Conservation (phyloP, 495 filamentous ascomycete species). For the Lasiosphaeris hirsuta region DNA sequence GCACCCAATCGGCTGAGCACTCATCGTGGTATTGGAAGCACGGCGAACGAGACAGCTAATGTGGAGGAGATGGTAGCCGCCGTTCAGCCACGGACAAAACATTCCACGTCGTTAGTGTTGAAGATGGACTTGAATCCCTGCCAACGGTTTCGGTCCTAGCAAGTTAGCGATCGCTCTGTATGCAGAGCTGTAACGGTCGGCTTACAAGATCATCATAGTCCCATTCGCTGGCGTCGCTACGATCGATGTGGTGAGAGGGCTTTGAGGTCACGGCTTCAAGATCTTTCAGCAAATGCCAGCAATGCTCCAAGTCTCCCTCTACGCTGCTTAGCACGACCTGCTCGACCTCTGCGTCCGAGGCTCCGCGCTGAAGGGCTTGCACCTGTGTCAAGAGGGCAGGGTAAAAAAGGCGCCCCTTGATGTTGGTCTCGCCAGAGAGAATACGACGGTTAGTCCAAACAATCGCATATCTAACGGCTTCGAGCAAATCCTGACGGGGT, state of each 20-base stretch:
- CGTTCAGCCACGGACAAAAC: conserved; percentile 23
- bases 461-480: conserved; percentile 46
- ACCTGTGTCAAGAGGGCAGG: conserved; percentile 44
- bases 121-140: conserved; percentile 29
- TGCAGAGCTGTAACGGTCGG: not conserved
- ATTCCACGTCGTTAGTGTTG: conserved; percentile 25
- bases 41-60: not conserved
- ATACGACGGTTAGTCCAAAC: conserved; percentile 43
- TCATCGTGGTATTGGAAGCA: too few species aligned
- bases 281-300: conserved; percentile 22
- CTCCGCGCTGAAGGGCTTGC: conserved; percentile 34
- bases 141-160: conserved; percentile 3
- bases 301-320: conserved; percentile 22
- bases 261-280: not conserved
- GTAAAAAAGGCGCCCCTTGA: conserved; percentile 52
- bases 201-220: conserved; percentile 24
- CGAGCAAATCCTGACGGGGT: conserved; percentile 44
- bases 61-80: not conserved
- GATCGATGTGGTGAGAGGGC: not conserved
- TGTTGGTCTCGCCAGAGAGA: conserved; percentile 53
- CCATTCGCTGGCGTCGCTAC: conserved; percentile 1
- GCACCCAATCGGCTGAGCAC: too few species aligned
- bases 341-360: conserved; percentile 26
- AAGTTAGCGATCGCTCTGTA: not conserved
- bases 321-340: conserved; percentile 23